Percentiles rank a stretch among this genome's conserved stretches.
phyloP scores from a whole-genome alignment of 495 filamentous ascomycete genomes.

The Thozetella sp. region DNA sequence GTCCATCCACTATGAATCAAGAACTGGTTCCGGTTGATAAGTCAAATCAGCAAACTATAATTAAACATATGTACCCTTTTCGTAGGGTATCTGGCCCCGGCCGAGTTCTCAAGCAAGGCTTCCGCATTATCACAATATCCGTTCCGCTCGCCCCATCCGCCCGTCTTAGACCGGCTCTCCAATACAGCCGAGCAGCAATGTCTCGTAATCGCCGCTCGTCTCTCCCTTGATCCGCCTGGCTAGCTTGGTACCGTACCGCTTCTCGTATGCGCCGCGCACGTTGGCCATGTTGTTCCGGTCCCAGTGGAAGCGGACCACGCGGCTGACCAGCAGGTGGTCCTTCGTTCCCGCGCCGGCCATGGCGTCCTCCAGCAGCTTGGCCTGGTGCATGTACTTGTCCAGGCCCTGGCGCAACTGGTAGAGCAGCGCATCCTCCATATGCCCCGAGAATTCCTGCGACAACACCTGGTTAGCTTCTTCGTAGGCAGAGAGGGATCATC shows the following conservation, averaged over 20 bases:
- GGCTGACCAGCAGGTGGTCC: constrained; percentile 73
- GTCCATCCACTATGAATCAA: no score
- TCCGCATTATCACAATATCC: no score
- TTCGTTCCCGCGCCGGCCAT: constrained; percentile 90
- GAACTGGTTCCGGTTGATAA: no score
- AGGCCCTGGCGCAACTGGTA: constrained; percentile 74
- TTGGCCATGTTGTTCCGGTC: constrained; percentile 67
- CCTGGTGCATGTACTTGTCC: constrained; percentile 83
- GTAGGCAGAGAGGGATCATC: not conserved
- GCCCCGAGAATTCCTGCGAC: constrained; percentile 75
- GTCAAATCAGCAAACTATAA: no score
- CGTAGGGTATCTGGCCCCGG: no score
- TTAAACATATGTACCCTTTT: no score
- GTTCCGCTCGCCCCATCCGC: not conserved
- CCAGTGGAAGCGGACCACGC: constrained; percentile 82
- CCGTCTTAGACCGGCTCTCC: not conserved
- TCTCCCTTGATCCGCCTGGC: constrained; percentile 71
- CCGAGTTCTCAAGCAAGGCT: no score
- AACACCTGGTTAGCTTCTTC: constrained; percentile 6
- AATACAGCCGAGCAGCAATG: constrained; percentile 60
- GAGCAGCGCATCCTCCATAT: constrained; percentile 87
- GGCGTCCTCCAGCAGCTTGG: constrained; percentile 74
- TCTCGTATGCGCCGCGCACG: constrained; percentile 73
- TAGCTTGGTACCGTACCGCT: constrained; percentile 63
- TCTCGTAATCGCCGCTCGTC: constrained; percentile 85